Conservation (phyloP, 805 yeast genomes). For the Suhomyces pyralidae region DNA sequence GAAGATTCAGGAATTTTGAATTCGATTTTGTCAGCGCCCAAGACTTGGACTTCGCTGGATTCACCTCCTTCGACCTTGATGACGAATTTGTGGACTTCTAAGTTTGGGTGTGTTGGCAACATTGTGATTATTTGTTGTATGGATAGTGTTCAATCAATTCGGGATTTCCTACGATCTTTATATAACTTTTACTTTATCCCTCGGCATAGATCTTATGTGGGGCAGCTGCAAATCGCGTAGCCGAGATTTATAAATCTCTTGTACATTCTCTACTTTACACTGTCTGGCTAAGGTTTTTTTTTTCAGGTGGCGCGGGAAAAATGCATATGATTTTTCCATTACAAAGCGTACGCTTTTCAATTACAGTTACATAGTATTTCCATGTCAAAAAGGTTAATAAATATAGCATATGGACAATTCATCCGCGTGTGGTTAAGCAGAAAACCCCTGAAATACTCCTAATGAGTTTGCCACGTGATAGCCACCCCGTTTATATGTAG, state of each 20-base stretch:
- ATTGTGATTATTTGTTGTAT: background rate
- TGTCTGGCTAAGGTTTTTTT: background rate
- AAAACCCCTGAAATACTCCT: background rate
- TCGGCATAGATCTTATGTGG: background rate
- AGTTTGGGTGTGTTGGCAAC: slow-evolving; percentile 26
- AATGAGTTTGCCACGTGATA: background rate
- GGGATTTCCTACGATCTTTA: background rate
- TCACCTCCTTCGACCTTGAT: slow-evolving; percentile 30
- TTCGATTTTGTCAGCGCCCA: slow-evolving; percentile 25
- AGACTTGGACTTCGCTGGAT: slow-evolving; percentile 22
- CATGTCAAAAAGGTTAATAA: background rate
- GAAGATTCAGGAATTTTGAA: slow-evolving; percentile 37
- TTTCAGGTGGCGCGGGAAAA: background rate
- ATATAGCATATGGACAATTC: background rate
- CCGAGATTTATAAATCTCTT: background rate
- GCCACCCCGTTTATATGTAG: background rate
- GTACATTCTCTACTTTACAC: background rate
- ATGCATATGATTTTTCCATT: background rate
- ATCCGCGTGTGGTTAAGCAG: background rate
- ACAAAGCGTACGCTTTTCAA: background rate
- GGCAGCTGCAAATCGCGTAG: background rate
- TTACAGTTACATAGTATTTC: background rate
- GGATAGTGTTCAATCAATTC: background rate
- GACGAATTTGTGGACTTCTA: slow-evolving; percentile 29
- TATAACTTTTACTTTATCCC: background rate